Evolutionary conservation across 495 filamentous ascomycete species (phyloP), one percentile per base, ranked within the genome.

Genomic region (Xylaria palmicola): DNA sequence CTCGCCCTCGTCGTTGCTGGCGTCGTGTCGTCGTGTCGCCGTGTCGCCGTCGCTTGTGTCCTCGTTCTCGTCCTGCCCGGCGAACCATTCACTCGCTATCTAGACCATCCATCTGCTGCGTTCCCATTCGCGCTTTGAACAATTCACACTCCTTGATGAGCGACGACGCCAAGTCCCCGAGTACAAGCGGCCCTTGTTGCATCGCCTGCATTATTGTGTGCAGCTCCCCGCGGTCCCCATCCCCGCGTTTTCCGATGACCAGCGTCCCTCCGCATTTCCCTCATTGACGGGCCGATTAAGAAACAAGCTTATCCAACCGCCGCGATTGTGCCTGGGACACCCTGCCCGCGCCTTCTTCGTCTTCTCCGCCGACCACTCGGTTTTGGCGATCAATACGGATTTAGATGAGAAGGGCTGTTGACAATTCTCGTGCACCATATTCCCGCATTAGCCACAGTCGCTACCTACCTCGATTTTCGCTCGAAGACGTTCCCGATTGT

Each of bases 231-330:
- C 62, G 64, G 68, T 56, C 66, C 22, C 41, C 43, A 67, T 71
- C 66, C 69, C 69, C 69, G 65, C 64, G 62, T 71, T 69, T 68
- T 69, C 66, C 68, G 63, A 71, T 71, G 69, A 67, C 53, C 59
- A 53, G 62, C 59, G 56, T 66, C 43, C 69, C 69, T 69, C 69
- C 69, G 69, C 69, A 67, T 67, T 67, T 63, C 48, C 62, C 60
- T 65, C 52, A 67, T 47, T 65, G 66, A 71, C 69, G 69, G 68
- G 69, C 69, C 69, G 69, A 71, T 69, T 71, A 67, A 65, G 30
- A 62, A 34, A 34, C 32, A 68, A 59, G 62, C 66, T 68, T 65
- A 61, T 59, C 66, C 64, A 62, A 59, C 65, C 61, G 60, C 60
- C 60, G 55, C 64, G 60, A 65, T 59, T 54, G 26, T 17, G 24